A percentile compares a stretch with the other conserved stretches of the same genome.
Conservation (phyloP, 2,329 filamentous ascomycete genomes). For the Fusarium tupiense region DNA sequence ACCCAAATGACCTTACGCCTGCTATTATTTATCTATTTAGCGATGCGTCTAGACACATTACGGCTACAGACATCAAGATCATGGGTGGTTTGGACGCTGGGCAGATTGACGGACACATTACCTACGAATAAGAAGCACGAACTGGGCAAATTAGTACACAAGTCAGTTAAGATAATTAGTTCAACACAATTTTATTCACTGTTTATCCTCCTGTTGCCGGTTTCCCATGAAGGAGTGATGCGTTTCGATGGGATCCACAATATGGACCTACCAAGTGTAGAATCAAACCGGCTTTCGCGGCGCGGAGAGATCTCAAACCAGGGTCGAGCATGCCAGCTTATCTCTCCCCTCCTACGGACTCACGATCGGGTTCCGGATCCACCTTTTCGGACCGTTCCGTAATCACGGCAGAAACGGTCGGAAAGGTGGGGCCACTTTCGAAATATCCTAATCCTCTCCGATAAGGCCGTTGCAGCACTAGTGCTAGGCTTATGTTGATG, state of each 20-base stretch:
- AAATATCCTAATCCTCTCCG: neutral
- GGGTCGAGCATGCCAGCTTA: neutral
- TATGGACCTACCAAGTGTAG: neutral
- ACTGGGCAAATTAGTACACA: accelerated
- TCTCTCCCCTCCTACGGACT: neutral
- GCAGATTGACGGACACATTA: neutral
- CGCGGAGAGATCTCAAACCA: too few relatives aligned
- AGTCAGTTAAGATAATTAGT: accelerated
- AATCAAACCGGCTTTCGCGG: neutral
- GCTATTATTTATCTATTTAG: slow-evolving; percentile 55
- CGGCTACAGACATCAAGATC: slow-evolving; percentile 54
- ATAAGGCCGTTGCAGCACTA: neutral
- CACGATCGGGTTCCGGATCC: neutral
- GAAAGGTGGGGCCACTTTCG: neutral
- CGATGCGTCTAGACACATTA: slow-evolving; percentile 54
- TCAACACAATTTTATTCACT: accelerated
- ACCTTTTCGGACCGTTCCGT: neutral
- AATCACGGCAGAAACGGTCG: neutral
- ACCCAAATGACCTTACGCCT: slow-evolving; percentile 47
- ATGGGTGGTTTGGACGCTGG: slow-evolving; percentile 50
- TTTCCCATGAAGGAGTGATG: neutral
- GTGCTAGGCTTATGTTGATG: neutral
- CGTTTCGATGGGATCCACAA: neutral
- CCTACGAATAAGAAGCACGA: neutral
- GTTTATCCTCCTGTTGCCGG: neutral